A percentile compares a stretch with the other conserved stretches of the same genome.
Conservation (phyloP, 768 basidiomycete species). For the Tephrocybe rancida region DNA sequence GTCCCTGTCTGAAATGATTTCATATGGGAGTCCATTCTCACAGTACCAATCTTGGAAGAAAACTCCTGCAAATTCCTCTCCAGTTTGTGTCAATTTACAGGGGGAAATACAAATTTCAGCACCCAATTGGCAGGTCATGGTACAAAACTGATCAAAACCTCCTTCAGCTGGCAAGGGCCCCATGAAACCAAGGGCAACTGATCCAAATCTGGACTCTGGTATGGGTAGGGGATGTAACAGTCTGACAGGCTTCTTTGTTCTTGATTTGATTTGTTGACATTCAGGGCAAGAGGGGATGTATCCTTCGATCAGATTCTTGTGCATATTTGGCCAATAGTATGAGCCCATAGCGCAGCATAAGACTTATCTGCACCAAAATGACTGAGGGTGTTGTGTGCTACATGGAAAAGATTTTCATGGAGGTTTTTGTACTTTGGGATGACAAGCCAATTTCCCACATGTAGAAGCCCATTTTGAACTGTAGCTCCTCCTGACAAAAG, state of each 20-base stretch:
- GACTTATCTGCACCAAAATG: slow-evolving; percentile 38
- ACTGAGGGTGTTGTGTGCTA: slow-evolving; percentile 30
- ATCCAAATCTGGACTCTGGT: slow-evolving; percentile 22
- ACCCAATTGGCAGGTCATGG: slow-evolving; percentile 26
- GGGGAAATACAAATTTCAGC: slow-evolving; percentile 24
- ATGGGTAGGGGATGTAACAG: slow-evolving; percentile 25
- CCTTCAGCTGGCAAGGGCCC: slow-evolving; percentile 28
- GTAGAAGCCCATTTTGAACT: not conserved
- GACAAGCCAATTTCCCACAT: not conserved
- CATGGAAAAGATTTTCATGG: slow-evolving; percentile 21
- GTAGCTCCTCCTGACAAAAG: too few relatives aligned
- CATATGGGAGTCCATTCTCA: slow-evolving; percentile 34
- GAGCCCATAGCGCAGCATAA: slow-evolving; percentile 22
- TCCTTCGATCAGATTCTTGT: slow-evolving; percentile 10
- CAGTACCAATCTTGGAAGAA: slow-evolving; percentile 35
- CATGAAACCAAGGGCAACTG: slow-evolving; percentile 32
- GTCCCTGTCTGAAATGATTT: slow-evolving; percentile 11
- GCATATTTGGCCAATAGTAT: slow-evolving; percentile 38
- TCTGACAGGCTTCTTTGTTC: slow-evolving; percentile 23
- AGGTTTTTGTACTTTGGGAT: not conserved
- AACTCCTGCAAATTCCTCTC: slow-evolving; percentile 18
- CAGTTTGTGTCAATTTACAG: slow-evolving; percentile 6
- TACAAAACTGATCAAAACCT: slow-evolving; percentile 26
- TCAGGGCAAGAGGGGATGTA: slow-evolving; percentile 13
- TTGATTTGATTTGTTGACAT: slow-evolving; percentile 28